These are phyloP conservation scores for Gaertneriomyces sp. DNA, from an alignment of 192 early-diverging fungal species.

Conservation along the genomic window DNA sequence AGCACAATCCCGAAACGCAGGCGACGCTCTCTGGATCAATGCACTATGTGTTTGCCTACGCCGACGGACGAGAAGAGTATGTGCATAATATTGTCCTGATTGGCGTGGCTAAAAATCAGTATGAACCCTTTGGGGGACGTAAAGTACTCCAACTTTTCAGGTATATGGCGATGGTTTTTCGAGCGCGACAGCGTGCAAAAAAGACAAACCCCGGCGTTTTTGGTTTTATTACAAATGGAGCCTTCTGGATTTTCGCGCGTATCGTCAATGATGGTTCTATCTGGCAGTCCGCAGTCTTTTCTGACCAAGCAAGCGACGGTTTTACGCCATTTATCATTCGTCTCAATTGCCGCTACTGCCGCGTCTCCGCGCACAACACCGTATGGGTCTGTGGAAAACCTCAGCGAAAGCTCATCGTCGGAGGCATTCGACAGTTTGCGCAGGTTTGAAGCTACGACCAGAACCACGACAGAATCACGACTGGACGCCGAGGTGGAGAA, in stretches of 20 bases:
- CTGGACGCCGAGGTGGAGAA: no score
- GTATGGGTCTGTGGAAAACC: constrained; percentile 1
- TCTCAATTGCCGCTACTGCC: neutral
- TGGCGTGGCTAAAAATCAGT: neutral
- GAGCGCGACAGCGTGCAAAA: neutral
- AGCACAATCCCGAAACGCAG: neutral
- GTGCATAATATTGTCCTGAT: constrained; percentile 7
- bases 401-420: neutral
- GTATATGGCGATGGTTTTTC: constrained; percentile 19
- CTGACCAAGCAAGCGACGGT: neutral
- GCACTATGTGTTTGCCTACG: constrained; percentile 11
- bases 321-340: constrained; percentile 1
- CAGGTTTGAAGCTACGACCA: no score
- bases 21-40: constrained; percentile 4
- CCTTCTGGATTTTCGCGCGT: constrained; percentile 10
- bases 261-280: constrained; percentile 14
- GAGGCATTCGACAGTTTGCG: no score
- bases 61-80: neutral
- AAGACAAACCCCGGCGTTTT: constrained; percentile 10
- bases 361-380: constrained; percentile 1
- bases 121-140: neutral
- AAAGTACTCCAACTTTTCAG: neutral
- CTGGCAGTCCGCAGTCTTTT: neutral
- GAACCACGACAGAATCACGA: no score
- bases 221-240: constrained; percentile 7